A percentile compares a stretch with the other conserved stretches of the same genome.
Conservation (phyloP, 768 basidiomycete species). For the Pisolithus microcarpus region DNA sequence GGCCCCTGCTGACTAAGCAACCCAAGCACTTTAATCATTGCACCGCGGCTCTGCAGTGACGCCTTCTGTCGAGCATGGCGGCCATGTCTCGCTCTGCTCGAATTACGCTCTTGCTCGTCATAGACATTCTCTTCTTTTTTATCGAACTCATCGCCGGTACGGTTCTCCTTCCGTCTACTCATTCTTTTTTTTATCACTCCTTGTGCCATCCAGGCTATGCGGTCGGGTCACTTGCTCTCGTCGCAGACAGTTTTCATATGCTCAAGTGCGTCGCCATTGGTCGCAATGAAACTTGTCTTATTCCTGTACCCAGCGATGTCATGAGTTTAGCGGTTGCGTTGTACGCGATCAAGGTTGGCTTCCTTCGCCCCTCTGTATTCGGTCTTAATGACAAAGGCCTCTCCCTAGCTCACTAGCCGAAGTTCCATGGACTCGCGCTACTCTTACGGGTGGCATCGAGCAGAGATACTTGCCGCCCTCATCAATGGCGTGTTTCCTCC, state of each 20-base stretch:
- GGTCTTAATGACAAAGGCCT: slow-evolving; percentile 2
- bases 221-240: slow-evolving; percentile 91
- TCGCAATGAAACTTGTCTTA: slow-evolving; percentile 7
- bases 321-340: slow-evolving; percentile 92
- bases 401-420: slow-evolving; percentile 53
- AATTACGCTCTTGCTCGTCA: slow-evolving; percentile 69
- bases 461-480: slow-evolving; percentile 91
- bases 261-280: slow-evolving; percentile 62
- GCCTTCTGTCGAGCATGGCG: slow-evolving; percentile 16
- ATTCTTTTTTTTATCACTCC: slow-evolving; percentile 9
- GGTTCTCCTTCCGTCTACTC: slow-evolving; percentile 13
- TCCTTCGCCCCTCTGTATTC: slow-evolving; percentile 4
- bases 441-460: slow-evolving; percentile 99
- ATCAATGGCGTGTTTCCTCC: slow-evolving; percentile 95
- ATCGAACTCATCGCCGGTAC: slow-evolving; percentile 76
- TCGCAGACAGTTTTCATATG: slow-evolving; percentile 99
- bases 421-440: slow-evolving; percentile 64
- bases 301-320: slow-evolving; percentile 67
- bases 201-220: slow-evolving; percentile 62
- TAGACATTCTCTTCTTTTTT: slow-evolving; percentile 84
- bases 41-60: background rate
- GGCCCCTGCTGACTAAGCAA: slow-evolving; percentile 15
- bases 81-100: slow-evolving; percentile 58
- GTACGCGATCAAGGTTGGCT: slow-evolving; percentile 77
- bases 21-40: no score